phyloP scores from a whole-genome alignment of 2,329 filamentous ascomycete species.

The Zymoseptoria brevis region DNA sequence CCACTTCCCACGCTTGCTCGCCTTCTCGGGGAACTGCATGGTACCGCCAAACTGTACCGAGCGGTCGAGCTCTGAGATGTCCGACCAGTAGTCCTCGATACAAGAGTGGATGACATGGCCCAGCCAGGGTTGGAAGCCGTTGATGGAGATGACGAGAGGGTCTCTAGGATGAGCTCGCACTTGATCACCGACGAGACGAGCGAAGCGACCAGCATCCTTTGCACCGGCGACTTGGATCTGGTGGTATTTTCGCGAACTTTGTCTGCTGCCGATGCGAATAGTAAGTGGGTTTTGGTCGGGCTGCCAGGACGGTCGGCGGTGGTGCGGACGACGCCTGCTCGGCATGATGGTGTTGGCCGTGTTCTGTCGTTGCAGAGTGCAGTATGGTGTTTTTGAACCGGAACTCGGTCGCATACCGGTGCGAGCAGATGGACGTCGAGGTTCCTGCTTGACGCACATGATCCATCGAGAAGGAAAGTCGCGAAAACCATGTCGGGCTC shows the following conservation, averaged over 20 bases:
- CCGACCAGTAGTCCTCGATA: conserved; percentile 27
- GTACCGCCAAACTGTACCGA: conserved; percentile 29
- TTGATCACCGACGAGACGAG: conserved; percentile 26
- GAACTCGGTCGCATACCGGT: no score
- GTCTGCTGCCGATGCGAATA: conserved; percentile 27
- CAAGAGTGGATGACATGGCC: conserved; percentile 27
- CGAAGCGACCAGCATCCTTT: conserved; percentile 25
- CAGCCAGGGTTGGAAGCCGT: conserved; percentile 31
- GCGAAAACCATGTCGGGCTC: no score
- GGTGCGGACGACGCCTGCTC: conserved; percentile 9
- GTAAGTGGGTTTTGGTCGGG: conserved; percentile 17
- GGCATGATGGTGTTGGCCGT: conserved; percentile 3
- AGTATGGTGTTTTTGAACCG: no score
- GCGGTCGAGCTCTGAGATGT: conserved; percentile 28
- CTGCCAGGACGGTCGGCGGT: conserved; percentile 20
- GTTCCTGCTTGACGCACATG: no score
- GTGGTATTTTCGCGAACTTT: conserved; percentile 21
- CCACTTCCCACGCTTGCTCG: conserved; percentile 23
- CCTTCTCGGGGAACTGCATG: conserved; percentile 30
- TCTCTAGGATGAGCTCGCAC: conserved; percentile 25
- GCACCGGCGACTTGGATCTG: conserved; percentile 23
- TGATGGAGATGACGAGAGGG: conserved; percentile 25
- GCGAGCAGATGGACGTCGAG: no score
- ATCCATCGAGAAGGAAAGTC: no score
- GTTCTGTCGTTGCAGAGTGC: no score